Percentiles rank a stretch among this genome's conserved stretches.
Conservation (phyloP, 768 basidiomycete species). For the Lactarius sp. region DNA sequence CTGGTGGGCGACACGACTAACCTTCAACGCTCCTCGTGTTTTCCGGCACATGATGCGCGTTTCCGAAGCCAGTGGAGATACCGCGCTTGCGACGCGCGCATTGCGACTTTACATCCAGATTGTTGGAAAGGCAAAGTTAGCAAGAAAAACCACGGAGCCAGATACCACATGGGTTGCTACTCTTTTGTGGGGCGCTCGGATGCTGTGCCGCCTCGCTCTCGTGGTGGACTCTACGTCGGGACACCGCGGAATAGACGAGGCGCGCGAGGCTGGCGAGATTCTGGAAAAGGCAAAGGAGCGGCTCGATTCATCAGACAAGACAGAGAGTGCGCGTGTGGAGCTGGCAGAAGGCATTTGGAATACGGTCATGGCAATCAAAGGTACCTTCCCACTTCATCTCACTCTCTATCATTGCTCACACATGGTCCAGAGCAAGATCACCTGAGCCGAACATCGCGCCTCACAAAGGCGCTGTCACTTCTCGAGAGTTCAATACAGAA, state of each 20-base stretch:
- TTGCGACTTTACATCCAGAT: conserved; percentile 80
- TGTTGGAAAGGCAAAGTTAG: conserved; percentile 76
- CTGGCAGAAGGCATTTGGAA: conserved; percentile 73
- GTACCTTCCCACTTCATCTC: conserved; percentile 36
- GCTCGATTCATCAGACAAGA: conserved; percentile 44
- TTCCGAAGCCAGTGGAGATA: conserved; percentile 56
- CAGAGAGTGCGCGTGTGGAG: conserved; percentile 54
- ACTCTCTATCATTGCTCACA: neutral
- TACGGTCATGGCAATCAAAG: conserved; percentile 62
- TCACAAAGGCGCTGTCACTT: conserved; percentile 51
- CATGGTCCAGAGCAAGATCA: conserved; percentile 57
- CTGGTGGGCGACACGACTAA: conserved; percentile 92
- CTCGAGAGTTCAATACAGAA: conserved; percentile 46
- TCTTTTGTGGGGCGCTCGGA: conserved; percentile 68
- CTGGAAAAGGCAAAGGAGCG: conserved; percentile 58
- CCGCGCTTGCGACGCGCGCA: conserved; percentile 62
- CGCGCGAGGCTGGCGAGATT: conserved; percentile 54
- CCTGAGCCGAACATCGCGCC: conserved; percentile 50
- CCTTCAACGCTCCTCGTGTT: conserved; percentile 86
- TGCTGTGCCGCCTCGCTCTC: conserved; percentile 58
- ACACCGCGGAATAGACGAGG: conserved; percentile 46
- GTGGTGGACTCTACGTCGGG: conserved; percentile 22
- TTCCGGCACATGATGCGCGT: conserved; percentile 82
- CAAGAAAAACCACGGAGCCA: conserved; percentile 53
- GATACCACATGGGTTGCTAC: conserved; percentile 74